A percentile compares a stretch with the other conserved stretches of the same genome.
These are phyloP conservation scores for Aspergillus brunneoviolaceus DNA, from an alignment of 2,329 filamentous ascomycete species.

Conservation along the genomic window DNA sequence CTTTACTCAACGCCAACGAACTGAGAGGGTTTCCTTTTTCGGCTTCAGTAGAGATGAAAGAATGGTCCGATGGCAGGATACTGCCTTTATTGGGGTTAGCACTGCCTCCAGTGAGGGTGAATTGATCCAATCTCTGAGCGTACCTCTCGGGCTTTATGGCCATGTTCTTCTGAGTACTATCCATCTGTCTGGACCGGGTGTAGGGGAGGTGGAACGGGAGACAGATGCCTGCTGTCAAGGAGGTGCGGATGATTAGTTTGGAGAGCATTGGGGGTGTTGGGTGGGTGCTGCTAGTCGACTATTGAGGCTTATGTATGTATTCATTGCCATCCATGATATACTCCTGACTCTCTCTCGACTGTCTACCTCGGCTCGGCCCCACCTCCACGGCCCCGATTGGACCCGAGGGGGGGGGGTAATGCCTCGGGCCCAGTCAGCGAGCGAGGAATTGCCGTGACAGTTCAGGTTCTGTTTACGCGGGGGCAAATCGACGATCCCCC, in stretches of 20 bases:
- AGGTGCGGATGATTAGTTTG: not conserved
- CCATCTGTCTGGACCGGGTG: not conserved
- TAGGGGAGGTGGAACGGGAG: constrained; percentile 14
- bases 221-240: constrained; percentile 9
- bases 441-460: not conserved
- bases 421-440: not conserved
- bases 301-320: not conserved
- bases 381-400: constrained; percentile 3
- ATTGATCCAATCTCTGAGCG: too few relatives aligned
- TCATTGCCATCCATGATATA: too few relatives aligned
- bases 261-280: not conserved
- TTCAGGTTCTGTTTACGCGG: too few relatives aligned
- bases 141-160: not conserved
- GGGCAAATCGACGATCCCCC: not conserved
- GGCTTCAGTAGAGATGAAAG: not conserved
- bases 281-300: not conserved
- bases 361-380: not conserved
- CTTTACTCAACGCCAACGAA: too few relatives aligned
- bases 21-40: too few relatives aligned
- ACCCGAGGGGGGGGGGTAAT: not conserved
- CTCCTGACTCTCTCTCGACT: too few relatives aligned
- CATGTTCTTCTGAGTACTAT: not conserved
- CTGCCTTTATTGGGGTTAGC: not conserved
- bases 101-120: not conserved
- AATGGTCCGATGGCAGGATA: constrained; percentile 1